Base-by-base conservation (phyloP, 345 rosid genomes). In the Eucalyptus marginata region DNA sequence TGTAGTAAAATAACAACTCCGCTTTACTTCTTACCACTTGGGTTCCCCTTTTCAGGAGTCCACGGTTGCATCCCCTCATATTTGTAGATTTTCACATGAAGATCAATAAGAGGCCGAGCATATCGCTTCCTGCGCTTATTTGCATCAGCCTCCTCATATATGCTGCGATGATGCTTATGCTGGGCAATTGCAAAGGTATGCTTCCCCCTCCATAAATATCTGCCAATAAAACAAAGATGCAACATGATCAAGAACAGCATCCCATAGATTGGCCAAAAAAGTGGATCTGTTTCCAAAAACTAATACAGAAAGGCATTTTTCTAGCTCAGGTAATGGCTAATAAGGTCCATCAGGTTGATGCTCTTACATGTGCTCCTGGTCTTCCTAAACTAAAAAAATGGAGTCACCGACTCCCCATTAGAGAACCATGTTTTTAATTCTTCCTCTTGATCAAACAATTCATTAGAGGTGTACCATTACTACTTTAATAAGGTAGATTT, bases 91-190 rank as follows among this genome's bases (percentile, higher is more conserved):
- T 96, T 98, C 99, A 98, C 95, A n/a, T 97, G 99, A 88, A 95
- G 97, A 93, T 97, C 99, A 88, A 97, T 95, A 50, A 98, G 96
- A 88, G 98, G 99, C 66, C 99, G 95, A 64, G 99, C 99, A 86
- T 97, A 96, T 86, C 97, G 94, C 93, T 97, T 97, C 93, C 98
- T 96, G 88, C 98, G 92, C 94, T 98, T 98, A 92, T 97, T 97
- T 88, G 99, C 96, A 93, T 97, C 99, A 66, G 99, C 99, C 93
- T 97, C 99, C 93, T 98, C 99, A 29, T 98, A 97, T 92, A 97
- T 93, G 87, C 91, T 95, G 86, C 89, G 94, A 89, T 96, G 98
- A 92, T 96, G 98, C 92, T 97, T 98, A 94, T 97, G 99, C 90
- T 95, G 99, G 66, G 98, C 97, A 91, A 97, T 96, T 71, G 99